Percentiles rank a stretch among this genome's conserved stretches.
Evolutionary conservation across 225 moss, liverwort and hornwort genomes (phyloP).

Genomic region (Polytrichum formosum): DNA sequence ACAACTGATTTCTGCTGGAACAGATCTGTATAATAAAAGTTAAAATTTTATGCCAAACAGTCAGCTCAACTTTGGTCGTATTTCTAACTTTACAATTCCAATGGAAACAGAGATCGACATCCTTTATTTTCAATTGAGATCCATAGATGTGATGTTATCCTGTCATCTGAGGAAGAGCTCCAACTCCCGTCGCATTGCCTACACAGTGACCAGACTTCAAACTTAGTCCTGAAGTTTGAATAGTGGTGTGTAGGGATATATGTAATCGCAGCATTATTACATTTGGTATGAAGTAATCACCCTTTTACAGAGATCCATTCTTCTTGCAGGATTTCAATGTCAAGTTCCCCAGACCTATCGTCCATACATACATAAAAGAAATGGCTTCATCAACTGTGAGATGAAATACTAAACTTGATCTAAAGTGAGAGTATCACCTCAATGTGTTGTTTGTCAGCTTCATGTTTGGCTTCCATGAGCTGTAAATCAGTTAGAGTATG

Average conservation of each 20-base stretch:
- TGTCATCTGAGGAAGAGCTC: slow-evolving; percentile 65
- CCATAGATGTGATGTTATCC: not conserved
- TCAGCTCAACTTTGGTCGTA: too few relatives aligned
- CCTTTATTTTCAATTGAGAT: not conserved
- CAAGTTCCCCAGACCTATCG: too few relatives aligned
- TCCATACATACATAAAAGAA: not conserved
- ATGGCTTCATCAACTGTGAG: not conserved
- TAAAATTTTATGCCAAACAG: too few relatives aligned
- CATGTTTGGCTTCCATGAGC: slow-evolving; percentile 77
- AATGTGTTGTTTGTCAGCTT: slow-evolving; percentile 65
- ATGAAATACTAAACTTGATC: not conserved
- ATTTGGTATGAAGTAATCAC: too few relatives aligned
- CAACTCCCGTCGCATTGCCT: slow-evolving; percentile 79
- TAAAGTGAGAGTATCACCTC: slow-evolving; percentile 28
- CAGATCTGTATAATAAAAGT: too few relatives aligned
- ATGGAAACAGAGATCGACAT: not conserved
- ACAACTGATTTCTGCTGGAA: too few relatives aligned
- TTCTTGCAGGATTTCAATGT: too few relatives aligned
- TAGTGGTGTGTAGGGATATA: not conserved
- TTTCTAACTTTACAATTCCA: not conserved
- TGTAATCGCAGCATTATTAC: too few relatives aligned
- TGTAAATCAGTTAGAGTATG: slow-evolving; percentile 66
- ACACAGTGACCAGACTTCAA: not conserved
- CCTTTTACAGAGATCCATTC: too few relatives aligned
- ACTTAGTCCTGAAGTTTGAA: not conserved